Conservation (phyloP, 352 stramenopile genomes). For the Globisporangium paddicum region DNA sequence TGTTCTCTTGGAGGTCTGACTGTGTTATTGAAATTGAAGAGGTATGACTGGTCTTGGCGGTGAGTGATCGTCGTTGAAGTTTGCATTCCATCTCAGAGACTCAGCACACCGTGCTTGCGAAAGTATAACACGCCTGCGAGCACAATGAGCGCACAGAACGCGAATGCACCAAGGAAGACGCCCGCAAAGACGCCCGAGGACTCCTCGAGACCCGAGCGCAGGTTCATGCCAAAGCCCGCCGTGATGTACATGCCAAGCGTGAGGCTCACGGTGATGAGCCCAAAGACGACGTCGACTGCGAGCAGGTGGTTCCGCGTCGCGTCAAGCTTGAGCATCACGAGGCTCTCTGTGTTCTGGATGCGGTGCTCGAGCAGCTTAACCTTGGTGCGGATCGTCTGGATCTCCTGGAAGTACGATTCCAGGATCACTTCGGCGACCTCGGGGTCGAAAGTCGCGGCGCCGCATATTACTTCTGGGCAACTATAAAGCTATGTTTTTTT, state of each 20-base stretch:
- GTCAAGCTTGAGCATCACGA: constrained; percentile 72
- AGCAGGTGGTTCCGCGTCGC: constrained; percentile 63
- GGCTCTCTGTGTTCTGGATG: constrained; percentile 67
- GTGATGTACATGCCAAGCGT: constrained; percentile 57
- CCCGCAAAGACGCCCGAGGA: constrained; percentile 27
- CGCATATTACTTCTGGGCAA: background rate
- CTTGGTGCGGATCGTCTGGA: constrained; percentile 65
- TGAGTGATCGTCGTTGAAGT: background rate
- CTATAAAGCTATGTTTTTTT: too few species aligned
- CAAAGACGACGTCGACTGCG: constrained; percentile 53
- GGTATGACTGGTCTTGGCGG: background rate
- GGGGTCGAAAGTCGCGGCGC: constrained; percentile 2
- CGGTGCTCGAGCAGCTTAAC: constrained; percentile 58
- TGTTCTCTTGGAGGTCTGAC: background rate
- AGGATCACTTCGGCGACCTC: constrained; percentile 8
- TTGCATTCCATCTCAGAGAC: background rate
- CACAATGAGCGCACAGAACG: constrained; percentile 23
- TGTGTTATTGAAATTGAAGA: background rate
- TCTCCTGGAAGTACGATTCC: constrained; percentile 25
- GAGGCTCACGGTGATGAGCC: constrained; percentile 47
- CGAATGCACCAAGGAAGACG: constrained; percentile 29
- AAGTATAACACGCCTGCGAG: constrained; percentile 14
- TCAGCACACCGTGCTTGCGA: constrained; percentile 9
- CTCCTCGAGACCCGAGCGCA: constrained; percentile 29
- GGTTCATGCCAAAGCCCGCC: constrained; percentile 63